Percentiles rank a stretch among this genome's conserved stretches.
Evolutionary conservation across 2,329 filamentous ascomycete genomes (phyloP).

Genomic region (Corniculantispora saksenae): DNA sequence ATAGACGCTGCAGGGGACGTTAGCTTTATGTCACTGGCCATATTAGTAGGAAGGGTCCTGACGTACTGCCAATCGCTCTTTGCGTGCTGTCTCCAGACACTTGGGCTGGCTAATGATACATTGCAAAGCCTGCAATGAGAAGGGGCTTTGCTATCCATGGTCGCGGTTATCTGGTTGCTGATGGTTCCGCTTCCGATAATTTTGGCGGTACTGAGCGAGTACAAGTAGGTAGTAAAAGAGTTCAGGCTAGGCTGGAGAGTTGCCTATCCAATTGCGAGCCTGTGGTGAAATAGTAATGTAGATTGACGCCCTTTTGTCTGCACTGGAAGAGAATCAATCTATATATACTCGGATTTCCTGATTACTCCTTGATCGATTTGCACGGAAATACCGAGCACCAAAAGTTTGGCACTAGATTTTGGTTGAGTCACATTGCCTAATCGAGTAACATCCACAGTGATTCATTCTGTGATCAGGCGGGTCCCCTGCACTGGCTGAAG

Average conservation of each 20-base stretch:
- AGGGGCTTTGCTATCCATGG: conserved; percentile 23
- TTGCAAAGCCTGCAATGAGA: conserved; percentile 27
- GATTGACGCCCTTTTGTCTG: not conserved
- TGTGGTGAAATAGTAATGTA: not conserved
- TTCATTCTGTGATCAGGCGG: conserved; percentile 4
- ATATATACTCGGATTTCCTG: not conserved
- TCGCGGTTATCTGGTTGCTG: not conserved
- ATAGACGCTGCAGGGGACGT: conserved; percentile 24
- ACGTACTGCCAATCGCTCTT: conserved; percentile 29
- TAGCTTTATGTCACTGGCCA: not conserved
- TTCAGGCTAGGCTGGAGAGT: not conserved
- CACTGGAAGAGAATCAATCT: not conserved
- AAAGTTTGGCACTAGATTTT: not conserved
- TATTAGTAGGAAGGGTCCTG: not conserved
- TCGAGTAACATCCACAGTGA: conserved; percentile 12
- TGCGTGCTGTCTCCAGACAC: conserved; percentile 26
- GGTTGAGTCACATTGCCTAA: conserved; percentile 18
- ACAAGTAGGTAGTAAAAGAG: not conserved
- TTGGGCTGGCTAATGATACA: conserved; percentile 21
- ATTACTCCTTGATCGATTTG: not conserved
- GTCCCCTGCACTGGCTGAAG: not conserved
- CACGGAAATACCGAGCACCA: not conserved
- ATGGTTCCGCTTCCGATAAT: conserved; percentile 5
- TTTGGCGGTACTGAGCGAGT: conserved; percentile 5
- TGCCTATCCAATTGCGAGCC: not conserved